A percentile compares a stretch with the other conserved stretches of the same genome.
Evolutionary conservation across 2,329 filamentous ascomycete genomes (phyloP).

Genomic region (Aspergillus novofumigatus): DNA sequence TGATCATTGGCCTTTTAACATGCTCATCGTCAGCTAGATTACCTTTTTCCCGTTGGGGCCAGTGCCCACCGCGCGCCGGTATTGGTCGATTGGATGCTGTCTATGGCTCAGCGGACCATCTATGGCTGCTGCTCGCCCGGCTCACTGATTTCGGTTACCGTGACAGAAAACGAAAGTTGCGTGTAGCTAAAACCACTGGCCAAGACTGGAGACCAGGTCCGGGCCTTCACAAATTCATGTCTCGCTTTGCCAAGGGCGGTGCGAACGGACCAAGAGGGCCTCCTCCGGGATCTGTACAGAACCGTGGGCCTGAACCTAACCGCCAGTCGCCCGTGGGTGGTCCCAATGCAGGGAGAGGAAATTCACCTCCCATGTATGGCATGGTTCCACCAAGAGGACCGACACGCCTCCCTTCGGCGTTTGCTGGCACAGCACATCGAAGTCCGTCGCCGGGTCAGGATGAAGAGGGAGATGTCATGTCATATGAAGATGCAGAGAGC

Average conservation of each 20-base stretch:
- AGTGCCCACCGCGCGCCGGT: conserved; percentile 79
- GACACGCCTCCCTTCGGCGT: conserved; percentile 47
- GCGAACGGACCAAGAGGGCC: conserved; percentile 9
- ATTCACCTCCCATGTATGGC: conserved; percentile 43
- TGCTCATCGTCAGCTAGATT: conserved; percentile 52
- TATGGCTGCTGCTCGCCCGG: conserved; percentile 76
- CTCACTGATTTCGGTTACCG: conserved; percentile 72
- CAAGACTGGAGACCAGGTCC: conserved; percentile 53
- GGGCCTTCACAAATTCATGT: conserved; percentile 43
- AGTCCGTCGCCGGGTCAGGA: conserved; percentile 16
- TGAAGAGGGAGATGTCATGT: conserved; percentile 56
- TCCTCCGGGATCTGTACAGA: conserved; percentile 6
- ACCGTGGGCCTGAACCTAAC: conserved; percentile 13
- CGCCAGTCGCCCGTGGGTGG: conserved; percentile 9
- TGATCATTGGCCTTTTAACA: background rate
- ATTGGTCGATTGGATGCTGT: conserved; percentile 73
- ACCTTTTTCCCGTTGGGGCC: conserved; percentile 75
- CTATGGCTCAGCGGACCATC: conserved; percentile 84
- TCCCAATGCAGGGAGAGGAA: conserved; percentile 8
- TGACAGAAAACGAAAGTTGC: conserved; percentile 75
- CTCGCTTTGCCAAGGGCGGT: conserved; percentile 21
- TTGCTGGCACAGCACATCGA: conserved; percentile 45
- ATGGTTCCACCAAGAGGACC: conserved; percentile 45
- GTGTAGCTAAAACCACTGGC: conserved; percentile 57
- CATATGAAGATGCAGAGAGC: conserved; percentile 63